These are phyloP conservation scores for Hanseniaspora jakobsenii DNA, from an alignment of 805 yeast genomes.

Conservation along the genomic window DNA sequence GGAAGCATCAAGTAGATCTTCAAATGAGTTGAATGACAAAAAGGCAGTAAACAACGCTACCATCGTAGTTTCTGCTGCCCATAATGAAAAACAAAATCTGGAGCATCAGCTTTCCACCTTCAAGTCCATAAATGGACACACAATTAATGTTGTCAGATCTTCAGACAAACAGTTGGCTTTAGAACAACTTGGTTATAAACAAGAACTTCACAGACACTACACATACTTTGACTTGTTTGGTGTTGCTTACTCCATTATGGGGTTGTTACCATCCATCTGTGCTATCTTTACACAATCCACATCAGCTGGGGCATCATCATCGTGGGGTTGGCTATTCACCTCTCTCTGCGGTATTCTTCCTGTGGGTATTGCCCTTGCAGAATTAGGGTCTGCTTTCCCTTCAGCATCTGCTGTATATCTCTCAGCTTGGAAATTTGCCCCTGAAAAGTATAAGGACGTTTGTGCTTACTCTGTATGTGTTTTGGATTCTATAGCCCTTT, in stretches of 20 bases:
- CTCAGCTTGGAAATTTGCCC: constrained; percentile 59
- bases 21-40: too few species aligned
- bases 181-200: constrained; percentile 50
- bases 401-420: constrained; percentile 66
- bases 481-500: constrained; percentile 53
- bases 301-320: constrained; percentile 46
- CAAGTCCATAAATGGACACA: constrained; percentile 12
- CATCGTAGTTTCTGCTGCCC: not conserved
- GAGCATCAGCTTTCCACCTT: constrained; percentile 8
- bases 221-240: constrained; percentile 56
- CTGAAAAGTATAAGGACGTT: constrained; percentile 38
- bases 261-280: constrained; percentile 52
- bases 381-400: constrained; percentile 57
- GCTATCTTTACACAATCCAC: constrained; percentile 43
- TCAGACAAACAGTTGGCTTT: constrained; percentile 16
- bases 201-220: constrained; percentile 51
- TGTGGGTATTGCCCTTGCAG: constrained; percentile 54
- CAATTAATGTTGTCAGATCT: constrained; percentile 15
- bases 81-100: constrained; percentile 1
- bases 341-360: constrained; percentile 39
- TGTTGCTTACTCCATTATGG: constrained; percentile 63
- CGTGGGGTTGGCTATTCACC: constrained; percentile 66
- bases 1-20: too few species aligned
- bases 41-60: not conserved
- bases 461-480: constrained; percentile 54